Base-by-base conservation (phyloP, 192 early-diverging fungal species). In the Tieghemiomyces parasiticus region DNA sequence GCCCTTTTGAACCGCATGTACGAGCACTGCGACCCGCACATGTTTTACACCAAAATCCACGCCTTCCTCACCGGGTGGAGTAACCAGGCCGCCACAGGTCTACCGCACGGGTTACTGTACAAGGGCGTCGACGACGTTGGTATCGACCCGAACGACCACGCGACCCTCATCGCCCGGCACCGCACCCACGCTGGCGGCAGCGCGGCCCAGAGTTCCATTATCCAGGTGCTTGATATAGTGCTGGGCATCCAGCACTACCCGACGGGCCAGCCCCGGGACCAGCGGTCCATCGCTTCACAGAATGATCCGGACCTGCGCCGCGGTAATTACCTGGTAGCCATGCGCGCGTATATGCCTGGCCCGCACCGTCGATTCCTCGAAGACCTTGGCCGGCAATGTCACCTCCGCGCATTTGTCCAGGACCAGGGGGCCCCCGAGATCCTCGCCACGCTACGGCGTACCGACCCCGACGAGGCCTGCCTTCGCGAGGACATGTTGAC, bases 11-110 rank as follows among this genome's bases (percentile, higher is more conserved):
- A 73, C 33, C 79, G 82, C 53, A 88, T 98, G 90, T 92, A 87
- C 69, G 93, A 95, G 67, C 84, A 84, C 64, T 92, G 89, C 63
- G 93, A 95, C 67, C 89, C 95, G 3, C 87, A 92, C 63, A 83
- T 95, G 34, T 98, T 98, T 70, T 95, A 91, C 68, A 82, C 87
- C 79, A 89, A 93, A 61, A 86, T 93, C 61, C 80, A 92, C 54
- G 84, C 86, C 30, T 98, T 86, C 69, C 68, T 91, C 60, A 86
- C 88, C 20, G 95, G 92, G 8, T 94, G 92, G 89, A 85, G 91
- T 60, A 86, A 87, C 71, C 88, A 90, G 80, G 81, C 82, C n/a
- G 83, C 86, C 61, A 84, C 83, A 35, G 84, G 86, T 14, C 65
- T 97, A 55, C 89, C 90, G 1, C 61, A 85, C 42, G 95, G 95